Base-by-base conservation (phyloP, 768 basidiomycete species). In the Albatrellus ellisii region DNA sequence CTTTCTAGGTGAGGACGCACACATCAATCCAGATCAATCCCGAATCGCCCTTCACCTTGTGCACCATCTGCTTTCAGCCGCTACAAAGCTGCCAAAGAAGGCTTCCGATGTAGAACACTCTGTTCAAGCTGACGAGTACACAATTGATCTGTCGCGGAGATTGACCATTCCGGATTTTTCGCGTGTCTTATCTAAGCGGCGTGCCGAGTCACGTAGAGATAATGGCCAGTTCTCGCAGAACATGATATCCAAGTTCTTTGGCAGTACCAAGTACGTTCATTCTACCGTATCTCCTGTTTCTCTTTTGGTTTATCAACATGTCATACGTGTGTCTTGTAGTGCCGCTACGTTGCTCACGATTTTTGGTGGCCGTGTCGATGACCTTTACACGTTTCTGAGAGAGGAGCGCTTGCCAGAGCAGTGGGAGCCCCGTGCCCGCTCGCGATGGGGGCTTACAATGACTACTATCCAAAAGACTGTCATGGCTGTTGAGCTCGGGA, bases 321-420 rank as follows among this genome's bases (percentile, higher is more conserved):
- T 28, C 44, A 36, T 15, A 48, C 18, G 40, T 32, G 3, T 1
- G 32, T 43, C 26, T 31, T 21, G 44, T 43, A 83, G 79, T 57
- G 66, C 75, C 0, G 71, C 78, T 0, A 78, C 79, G 0, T 47
- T 87, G 38, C 57, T 79, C 12, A 70, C 69, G 1, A 73, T 79
- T 40, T 78, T 84, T 48, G 86, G 79, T 4, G 79, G 82, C 2
- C 63, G 67, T 15, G 52, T 78, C 4, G 57, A 63, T 6, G 78
- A 79, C 43, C 50, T 86, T 27, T 59, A 68, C 31, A 48, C 66
- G 0, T 52, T 83, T 36, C 56, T 88, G 15, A 54, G 63, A 7
- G 79, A 88, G 35, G 84, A 88, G 49, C 70, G 81, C 14, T 53
- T 88, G 24, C 76, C 78, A 0, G 66, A 78, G 0, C 73, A 73